phyloP scores from a whole-genome alignment of 106 monocot genomes.

The Vanilla planifolia region DNA sequence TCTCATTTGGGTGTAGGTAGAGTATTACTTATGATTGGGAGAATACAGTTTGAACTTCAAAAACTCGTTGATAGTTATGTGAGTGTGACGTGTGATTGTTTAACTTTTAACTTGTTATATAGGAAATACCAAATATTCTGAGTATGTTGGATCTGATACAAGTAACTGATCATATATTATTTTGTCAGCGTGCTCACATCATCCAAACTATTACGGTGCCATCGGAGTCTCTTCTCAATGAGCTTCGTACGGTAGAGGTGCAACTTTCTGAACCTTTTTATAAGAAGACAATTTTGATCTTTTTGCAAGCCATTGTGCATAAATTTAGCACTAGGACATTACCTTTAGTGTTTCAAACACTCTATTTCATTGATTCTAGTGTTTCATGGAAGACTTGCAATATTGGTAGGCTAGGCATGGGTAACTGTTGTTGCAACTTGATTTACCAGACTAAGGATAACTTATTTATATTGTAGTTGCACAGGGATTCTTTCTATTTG shows the following conservation, averaged over 20 bases:
- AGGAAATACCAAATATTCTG: not conserved
- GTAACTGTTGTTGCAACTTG: too few relatives aligned
- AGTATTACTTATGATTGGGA: slow-evolving; percentile 52
- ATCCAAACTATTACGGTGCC: slow-evolving; percentile 62
- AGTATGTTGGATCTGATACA: not conserved
- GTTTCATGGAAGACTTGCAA: not conserved
- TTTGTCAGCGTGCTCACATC: slow-evolving; percentile 58
- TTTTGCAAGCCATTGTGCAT: not conserved
- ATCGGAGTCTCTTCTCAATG: slow-evolving; percentile 73
- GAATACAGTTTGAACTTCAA: slow-evolving; percentile 59
- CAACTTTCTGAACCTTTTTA: slow-evolving; percentile 9
- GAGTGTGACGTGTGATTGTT: slow-evolving; percentile 18
- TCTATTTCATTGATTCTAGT: not conserved
- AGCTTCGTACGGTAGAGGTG: slow-evolving; percentile 74
- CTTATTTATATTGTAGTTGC: too few relatives aligned
- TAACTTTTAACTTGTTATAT: not conserved
- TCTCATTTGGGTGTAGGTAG: slow-evolving; percentile 23
- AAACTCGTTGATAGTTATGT: slow-evolving; percentile 72
- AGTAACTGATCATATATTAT: not conserved
- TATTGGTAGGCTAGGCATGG: not conserved
- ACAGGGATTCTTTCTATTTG: too few relatives aligned
- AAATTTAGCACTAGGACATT: not conserved
- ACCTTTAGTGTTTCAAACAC: not conserved
- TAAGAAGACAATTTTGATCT: not conserved
- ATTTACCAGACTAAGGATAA: too few relatives aligned